These are phyloP conservation scores for Collybia nuda DNA, from an alignment of 768 basidiomycete genomes.

Conservation along the genomic window DNA sequence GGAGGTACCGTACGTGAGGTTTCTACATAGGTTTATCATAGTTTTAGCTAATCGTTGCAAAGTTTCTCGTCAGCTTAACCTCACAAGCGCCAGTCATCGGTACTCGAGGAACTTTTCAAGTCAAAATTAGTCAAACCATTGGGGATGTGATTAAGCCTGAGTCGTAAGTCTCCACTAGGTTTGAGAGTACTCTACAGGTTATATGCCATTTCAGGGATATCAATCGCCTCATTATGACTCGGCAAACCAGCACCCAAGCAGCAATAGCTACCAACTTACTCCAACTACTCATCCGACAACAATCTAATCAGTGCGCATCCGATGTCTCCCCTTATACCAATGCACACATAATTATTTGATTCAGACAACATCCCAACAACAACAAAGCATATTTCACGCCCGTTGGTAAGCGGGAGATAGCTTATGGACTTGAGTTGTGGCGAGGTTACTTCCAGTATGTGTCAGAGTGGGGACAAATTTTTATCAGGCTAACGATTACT, in stretches of 20 bases:
- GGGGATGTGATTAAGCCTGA: conserved; percentile 31
- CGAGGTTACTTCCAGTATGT: conserved; percentile 52
- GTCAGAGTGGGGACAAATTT: conserved; percentile 12
- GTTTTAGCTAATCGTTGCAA: neutral
- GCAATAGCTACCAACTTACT: conserved; percentile 43
- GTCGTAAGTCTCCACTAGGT: conserved; percentile 22
- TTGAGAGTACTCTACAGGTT: too few relatives aligned
- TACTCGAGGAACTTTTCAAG: conserved; percentile 23
- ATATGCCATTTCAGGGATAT: conserved; percentile 22
- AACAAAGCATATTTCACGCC: conserved; percentile 33
- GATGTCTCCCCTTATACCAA: conserved; percentile 10
- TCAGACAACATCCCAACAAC: too few relatives aligned
- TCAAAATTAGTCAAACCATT: conserved; percentile 36
- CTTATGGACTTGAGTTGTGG: conserved; percentile 40
- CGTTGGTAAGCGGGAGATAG: conserved; percentile 15
- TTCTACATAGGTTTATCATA: neutral
- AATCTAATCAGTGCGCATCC: conserved; percentile 38
- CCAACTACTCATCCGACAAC: conserved; percentile 49
- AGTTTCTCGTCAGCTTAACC: conserved; percentile 35
- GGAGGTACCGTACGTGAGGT: conserved; percentile 23
- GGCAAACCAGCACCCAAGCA: conserved; percentile 20
- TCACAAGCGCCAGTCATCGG: conserved; percentile 6
- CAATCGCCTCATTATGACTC: conserved; percentile 16
- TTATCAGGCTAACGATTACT: conserved; percentile 30
- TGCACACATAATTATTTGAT: too few relatives aligned